Evolutionary conservation across 768 basidiomycete genomes (phyloP), one percentile per base, ranked within the genome.

Genomic region (Boletus eberwhitei): DNA sequence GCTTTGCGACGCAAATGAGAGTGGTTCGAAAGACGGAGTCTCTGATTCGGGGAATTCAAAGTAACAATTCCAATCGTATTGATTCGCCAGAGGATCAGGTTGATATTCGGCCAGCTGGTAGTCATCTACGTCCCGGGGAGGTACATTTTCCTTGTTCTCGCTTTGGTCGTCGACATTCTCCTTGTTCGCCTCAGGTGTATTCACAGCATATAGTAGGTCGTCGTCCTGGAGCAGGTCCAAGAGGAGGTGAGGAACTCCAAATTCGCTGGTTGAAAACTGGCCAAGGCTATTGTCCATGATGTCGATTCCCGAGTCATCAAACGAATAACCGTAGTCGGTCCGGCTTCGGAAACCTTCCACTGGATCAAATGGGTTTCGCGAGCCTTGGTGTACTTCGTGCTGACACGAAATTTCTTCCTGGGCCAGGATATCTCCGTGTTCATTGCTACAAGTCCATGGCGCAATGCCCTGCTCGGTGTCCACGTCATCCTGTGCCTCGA

Each of bases 1-100:
- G 21, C 48, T 53, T 50, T 69, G 64, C 13, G 66, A 61, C 16
- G 52, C 46, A 52, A 67, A 66, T 3, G 64, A 59, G 29, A 69
- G 66, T 38, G 61, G 59, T 37, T 66, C 67, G 8, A 67, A 69
- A 19, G 64, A 32, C 11, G 59, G 47, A 16, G 57, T 42, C 21
- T 55, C 45, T 44, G 65, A 59, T 26, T 52, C 58, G 13, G 64
- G 66, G 19, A 64, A 59, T 40, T 69, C 53, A 19, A 66, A 39
- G 41, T 64, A 66, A 37, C 24, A 16, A 21, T 41, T 66, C 66
- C 67, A 66, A 36, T 69, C 64, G 40, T 57, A 52, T 41, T 52
- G 57, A 16, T 31, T 54, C 13, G 9, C 37, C 19, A 21, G 19
- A 34, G 46, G 9, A 21, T 55, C 54, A 17, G 36, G 44, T 43